phyloP scores from a whole-genome alignment of 352 stramenopile species.

The Phytophthora agathidicida region DNA sequence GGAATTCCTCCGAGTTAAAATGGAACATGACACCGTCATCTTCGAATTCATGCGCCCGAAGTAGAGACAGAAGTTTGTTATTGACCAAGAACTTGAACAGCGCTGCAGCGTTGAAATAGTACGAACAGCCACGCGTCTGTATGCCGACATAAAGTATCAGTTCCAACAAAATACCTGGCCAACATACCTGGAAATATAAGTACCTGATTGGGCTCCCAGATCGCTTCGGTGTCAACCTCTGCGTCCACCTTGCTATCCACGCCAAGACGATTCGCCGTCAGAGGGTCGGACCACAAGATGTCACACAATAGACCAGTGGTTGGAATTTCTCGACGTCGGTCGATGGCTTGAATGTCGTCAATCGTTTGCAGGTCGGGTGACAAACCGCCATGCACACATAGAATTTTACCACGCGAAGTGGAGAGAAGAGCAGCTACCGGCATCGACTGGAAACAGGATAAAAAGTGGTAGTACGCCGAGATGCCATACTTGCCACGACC shows the following conservation, averaged over 20 bases:
- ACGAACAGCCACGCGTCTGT: slow-evolving; percentile 79
- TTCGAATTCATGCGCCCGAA: slow-evolving; percentile 87
- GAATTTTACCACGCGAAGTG: slow-evolving; percentile 51
- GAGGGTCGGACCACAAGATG: slow-evolving; percentile 75
- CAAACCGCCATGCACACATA: slow-evolving; percentile 78
- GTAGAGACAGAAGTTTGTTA: slow-evolving; percentile 72
- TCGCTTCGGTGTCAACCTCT: slow-evolving; percentile 12
- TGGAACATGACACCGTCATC: slow-evolving; percentile 73
- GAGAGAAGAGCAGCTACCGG: slow-evolving; percentile 63
- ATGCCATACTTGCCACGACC: slow-evolving; percentile 80
- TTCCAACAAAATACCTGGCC: too few relatives aligned
- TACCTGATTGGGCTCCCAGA: slow-evolving; percentile 36
- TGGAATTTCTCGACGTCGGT: slow-evolving; percentile 68
- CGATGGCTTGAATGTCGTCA: slow-evolving; percentile 59
- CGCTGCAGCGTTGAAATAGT: slow-evolving; percentile 88
- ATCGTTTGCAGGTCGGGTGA: slow-evolving; percentile 62
- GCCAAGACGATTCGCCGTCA: slow-evolving; percentile 9
- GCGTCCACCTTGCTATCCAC: too few relatives aligned
- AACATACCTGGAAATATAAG: neutral
- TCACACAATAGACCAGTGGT: slow-evolving; percentile 72
- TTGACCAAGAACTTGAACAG: slow-evolving; percentile 70
- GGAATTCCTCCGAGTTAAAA: slow-evolving; percentile 53
- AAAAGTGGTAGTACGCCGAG: slow-evolving; percentile 82
- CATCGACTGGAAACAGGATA: slow-evolving; percentile 80
- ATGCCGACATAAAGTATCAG: too few relatives aligned